Percentiles rank a stretch among this genome's conserved stretches.
These are phyloP conservation scores for Dendrobium officinale DNA, from an alignment of 106 monocot genomes.

Conservation along the genomic window DNA sequence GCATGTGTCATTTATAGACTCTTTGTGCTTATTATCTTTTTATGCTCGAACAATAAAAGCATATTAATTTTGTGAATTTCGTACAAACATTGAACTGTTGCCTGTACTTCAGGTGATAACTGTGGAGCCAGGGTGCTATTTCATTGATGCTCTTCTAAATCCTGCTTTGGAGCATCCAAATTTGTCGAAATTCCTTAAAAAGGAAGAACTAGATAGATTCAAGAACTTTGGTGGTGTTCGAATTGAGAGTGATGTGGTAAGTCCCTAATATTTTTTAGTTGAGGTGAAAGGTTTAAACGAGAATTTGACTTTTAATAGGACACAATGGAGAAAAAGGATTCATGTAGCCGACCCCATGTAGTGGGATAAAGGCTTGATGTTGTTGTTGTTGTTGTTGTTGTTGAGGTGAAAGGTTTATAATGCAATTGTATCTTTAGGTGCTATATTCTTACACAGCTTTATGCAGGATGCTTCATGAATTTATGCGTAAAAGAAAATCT, in stretches of 20 bases:
- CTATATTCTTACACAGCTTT: not conserved
- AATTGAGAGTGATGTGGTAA: slow-evolving; percentile 97
- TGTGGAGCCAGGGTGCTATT: slow-evolving; percentile 96
- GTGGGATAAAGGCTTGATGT: no score
- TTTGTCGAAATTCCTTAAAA: slow-evolving; percentile 58
- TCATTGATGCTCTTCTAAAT: slow-evolving; percentile 77
- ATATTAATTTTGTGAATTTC: not conserved
- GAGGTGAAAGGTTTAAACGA: not conserved
- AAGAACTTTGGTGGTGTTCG: slow-evolving; percentile 85
- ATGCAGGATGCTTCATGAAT: not conserved
- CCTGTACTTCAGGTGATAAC: slow-evolving; percentile 72
- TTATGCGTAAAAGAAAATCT: not conserved
- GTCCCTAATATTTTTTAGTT: not conserved
- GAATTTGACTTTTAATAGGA: no score
- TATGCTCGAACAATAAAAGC: not conserved
- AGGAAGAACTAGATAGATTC: slow-evolving; percentile 42
- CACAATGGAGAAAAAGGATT: no score
- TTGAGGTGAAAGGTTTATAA: not conserved
- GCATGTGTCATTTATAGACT: not conserved
- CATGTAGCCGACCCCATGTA: no score
- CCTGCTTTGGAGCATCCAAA: slow-evolving; percentile 54
- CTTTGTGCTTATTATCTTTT: not conserved
- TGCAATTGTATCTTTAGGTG: not conserved
- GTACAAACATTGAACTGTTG: not conserved
- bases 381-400: no score